phyloP scores from a whole-genome alignment of 768 basidiomycete genomes.

The Tricholoma terreum region DNA sequence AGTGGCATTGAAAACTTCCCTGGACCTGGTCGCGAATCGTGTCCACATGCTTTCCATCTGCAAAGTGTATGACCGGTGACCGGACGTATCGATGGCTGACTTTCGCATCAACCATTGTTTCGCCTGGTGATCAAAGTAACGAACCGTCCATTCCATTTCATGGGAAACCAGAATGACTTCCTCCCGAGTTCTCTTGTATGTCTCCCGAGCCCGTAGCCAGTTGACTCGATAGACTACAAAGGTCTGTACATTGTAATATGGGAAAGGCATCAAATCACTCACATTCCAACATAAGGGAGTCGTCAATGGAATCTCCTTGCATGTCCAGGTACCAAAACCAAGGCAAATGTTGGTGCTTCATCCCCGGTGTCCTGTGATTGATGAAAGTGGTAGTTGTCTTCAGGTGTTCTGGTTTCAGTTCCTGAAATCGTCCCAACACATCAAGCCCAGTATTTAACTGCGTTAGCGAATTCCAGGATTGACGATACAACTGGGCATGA shows the following conservation, averaged over 20 bases:
- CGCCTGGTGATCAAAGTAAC: not conserved
- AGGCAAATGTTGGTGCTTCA: not conserved
- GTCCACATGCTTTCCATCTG: too few species aligned
- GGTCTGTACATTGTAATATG: not conserved
- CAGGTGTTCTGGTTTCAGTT: not conserved
- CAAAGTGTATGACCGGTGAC: too few species aligned
- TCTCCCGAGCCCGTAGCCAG: not conserved
- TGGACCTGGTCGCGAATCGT: too few species aligned
- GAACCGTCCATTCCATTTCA: slow-evolving; percentile 1
- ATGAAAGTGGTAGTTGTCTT: not conserved
- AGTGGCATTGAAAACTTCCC: too few species aligned
- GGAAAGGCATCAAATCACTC: not conserved
- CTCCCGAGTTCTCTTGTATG: not conserved
- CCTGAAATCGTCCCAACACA: not conserved
- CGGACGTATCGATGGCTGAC: too few species aligned
- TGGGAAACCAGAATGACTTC: not conserved
- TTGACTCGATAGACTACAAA: not conserved
- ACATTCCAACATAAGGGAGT: not conserved
- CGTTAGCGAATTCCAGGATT: not conserved
- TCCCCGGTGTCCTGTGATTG: not conserved
- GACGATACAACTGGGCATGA: not conserved
- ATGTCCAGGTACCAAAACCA: not conserved
- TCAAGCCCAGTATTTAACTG: too few species aligned
- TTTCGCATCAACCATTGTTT: not conserved
- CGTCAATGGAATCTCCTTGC: not conserved